Conservation (phyloP, 768 basidiomycete species). For the Kwoniella europaea region DNA sequence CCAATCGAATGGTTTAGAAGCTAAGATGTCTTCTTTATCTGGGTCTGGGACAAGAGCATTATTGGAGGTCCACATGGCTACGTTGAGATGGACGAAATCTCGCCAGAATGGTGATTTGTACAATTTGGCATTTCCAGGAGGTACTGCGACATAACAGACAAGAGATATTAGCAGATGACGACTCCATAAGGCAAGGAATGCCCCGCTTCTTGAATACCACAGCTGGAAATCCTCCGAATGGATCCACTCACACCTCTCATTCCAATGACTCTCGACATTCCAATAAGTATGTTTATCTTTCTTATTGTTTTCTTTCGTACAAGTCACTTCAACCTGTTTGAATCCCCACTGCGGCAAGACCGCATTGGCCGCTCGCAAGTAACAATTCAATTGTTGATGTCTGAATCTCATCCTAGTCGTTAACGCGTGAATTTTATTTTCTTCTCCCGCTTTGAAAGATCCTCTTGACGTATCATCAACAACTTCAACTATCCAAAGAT, state of each 20-base stretch:
- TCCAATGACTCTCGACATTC: conserved; percentile 99
- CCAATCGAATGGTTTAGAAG: conserved; percentile 91
- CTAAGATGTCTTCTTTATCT: conserved; percentile 97
- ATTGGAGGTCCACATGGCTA: conserved; percentile 99
- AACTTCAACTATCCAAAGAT: conserved; percentile 90
- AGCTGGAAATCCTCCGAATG: neutral
- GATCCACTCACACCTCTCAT: conserved; percentile 76
- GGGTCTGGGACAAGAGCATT: conserved; percentile 96
- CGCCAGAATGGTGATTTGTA: conserved; percentile 91
- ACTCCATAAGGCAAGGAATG: no score
- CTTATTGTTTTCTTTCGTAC: conserved; percentile 83
- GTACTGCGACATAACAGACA: conserved; percentile 64
- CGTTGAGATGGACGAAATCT: conserved; percentile 98
- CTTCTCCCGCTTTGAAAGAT: conserved; percentile 64
- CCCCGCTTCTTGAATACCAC: no score
- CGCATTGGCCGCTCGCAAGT: conserved; percentile 84
- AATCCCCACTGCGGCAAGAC: conserved; percentile 97
- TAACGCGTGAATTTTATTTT: conserved; percentile 79
- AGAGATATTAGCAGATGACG: neutral
- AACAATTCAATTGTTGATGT: conserved; percentile 79
- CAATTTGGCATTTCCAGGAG: conserved; percentile 76
- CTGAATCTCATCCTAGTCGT: conserved; percentile 87
- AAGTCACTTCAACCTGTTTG: conserved; percentile 96
- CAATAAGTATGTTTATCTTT: conserved; percentile 86
- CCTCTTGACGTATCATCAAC: conserved; percentile 81